phyloP scores from a whole-genome alignment of 129 eudicot species.

The Oenanthe sinensis region DNA sequence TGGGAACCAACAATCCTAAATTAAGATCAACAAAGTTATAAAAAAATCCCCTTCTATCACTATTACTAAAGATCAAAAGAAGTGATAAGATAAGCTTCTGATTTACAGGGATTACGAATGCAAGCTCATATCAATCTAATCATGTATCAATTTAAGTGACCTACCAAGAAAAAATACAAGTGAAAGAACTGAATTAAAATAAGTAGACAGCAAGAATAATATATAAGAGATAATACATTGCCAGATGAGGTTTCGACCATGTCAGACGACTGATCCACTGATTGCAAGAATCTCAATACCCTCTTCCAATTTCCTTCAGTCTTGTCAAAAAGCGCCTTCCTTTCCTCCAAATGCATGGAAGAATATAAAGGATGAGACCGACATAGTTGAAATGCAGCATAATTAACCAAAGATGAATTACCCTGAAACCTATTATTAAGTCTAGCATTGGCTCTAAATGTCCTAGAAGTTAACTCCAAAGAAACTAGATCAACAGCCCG shows the following conservation, averaged over 20 bases:
- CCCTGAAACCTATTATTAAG: neutral
- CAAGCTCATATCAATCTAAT: neutral
- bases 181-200: neutral
- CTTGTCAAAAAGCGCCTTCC: conserved; percentile 37
- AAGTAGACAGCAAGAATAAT: neutral
- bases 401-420: conserved; percentile 61
- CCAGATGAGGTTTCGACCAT: conserved; percentile 70
- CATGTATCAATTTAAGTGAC: neutral
- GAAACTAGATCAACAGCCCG: conserved; percentile 65
- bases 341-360: conserved; percentile 34
- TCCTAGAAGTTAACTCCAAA: conserved; percentile 55
- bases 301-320: conserved; percentile 76
- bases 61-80: neutral
- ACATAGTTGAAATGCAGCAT: conserved; percentile 73
- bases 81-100: neutral
- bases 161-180: neutral
- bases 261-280: conserved; percentile 62
- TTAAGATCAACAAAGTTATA: neutral
- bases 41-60: neutral
- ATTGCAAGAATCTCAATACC: conserved; percentile 76
- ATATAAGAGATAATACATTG: conserved; percentile 55
- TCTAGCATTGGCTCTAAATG: conserved; percentile 29
- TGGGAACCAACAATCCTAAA: neutral
- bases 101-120: neutral
- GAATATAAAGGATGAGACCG: conserved; percentile 43